Percentiles rank a stretch among this genome's conserved stretches.
phyloP scores from a whole-genome alignment of 2,329 filamentous ascomycete genomes.

The Epichloe uncinata region DNA sequence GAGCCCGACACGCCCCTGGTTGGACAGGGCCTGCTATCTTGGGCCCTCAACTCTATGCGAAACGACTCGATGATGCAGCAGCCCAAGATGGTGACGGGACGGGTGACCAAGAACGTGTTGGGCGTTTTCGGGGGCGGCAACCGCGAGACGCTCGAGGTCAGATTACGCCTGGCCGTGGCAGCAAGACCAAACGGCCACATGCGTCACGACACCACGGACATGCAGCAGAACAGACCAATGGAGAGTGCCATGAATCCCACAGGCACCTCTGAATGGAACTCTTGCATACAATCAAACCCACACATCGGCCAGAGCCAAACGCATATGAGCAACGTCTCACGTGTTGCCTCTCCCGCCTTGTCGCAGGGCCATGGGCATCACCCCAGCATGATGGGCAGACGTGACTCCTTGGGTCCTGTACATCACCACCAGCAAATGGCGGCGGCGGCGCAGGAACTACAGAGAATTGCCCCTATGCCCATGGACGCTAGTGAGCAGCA shows the following conservation, averaged over 20 bases:
- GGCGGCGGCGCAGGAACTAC: conserved; percentile 16
- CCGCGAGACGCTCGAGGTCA: conserved; percentile 86
- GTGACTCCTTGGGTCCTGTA: conserved; percentile 14
- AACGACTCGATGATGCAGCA: conserved; percentile 34
- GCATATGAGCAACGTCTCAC: conserved; percentile 15
- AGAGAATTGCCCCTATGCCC: conserved; percentile 22
- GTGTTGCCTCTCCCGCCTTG: conserved; percentile 23
- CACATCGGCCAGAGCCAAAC: conserved; percentile 25
- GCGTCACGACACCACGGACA: conserved; percentile 12
- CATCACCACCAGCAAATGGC: conserved; percentile 10
- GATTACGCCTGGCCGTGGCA: conserved; percentile 71
- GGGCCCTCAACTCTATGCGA: conserved; percentile 45
- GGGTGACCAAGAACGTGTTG: conserved; percentile 75
- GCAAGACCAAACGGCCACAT: conserved; percentile 35
- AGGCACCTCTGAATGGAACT: conserved; percentile 65
- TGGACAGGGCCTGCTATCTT: conserved; percentile 89
- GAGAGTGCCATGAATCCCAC: conserved; percentile 31
- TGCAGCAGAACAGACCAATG: conserved; percentile 11
- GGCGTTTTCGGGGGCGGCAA: conserved; percentile 72
- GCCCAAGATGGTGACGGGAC: conserved; percentile 70
- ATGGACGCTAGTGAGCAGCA: conserved; percentile 12
- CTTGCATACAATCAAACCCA: conserved; percentile 61
- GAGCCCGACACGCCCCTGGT: conserved; percentile 88
- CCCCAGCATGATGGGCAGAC: conserved; percentile 10
- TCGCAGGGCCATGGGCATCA: conserved; percentile 16